Percentiles rank a stretch among this genome's conserved stretches.
phyloP scores from a whole-genome alignment of 352 stramenopile species.

The Globisporangium orthogonon region DNA sequence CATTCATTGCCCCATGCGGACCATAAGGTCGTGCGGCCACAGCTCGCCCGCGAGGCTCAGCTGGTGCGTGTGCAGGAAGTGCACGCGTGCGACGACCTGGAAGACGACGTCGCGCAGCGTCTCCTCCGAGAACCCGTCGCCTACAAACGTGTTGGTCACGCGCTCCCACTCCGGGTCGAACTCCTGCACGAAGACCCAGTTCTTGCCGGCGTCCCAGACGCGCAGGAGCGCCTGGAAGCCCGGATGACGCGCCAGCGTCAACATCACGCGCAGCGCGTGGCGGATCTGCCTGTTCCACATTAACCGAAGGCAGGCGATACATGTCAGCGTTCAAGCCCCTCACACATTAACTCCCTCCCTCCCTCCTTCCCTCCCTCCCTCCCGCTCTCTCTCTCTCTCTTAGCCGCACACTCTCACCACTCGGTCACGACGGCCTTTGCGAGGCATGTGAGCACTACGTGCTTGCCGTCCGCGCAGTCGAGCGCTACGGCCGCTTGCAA shows the following conservation, averaged over 20 bases:
- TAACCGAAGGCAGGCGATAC: too few species aligned
- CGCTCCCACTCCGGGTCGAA: slow-evolving; percentile 25
- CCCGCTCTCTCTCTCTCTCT: too few species aligned
- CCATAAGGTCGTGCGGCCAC: slow-evolving; percentile 38
- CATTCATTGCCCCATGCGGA: slow-evolving; percentile 8
- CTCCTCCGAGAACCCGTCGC: slow-evolving; percentile 27
- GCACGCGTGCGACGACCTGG: slow-evolving; percentile 40
- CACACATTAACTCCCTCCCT: too few species aligned
- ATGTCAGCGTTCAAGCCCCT: too few species aligned
- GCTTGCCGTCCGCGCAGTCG: slow-evolving; percentile 7
- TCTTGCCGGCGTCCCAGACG: slow-evolving; percentile 42
- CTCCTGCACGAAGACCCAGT: slow-evolving; percentile 55
- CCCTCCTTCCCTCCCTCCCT: too few species aligned
- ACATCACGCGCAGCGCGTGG: slow-evolving; percentile 29
- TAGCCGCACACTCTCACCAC: slow-evolving; percentile 14
- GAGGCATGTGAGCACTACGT: slow-evolving; percentile 34
- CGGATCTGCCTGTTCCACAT: slow-evolving; percentile 29
- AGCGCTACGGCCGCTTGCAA: slow-evolving; percentile 22
- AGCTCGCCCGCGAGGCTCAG: slow-evolving; percentile 49
- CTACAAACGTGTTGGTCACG: slow-evolving; percentile 19
- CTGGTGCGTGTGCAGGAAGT: slow-evolving; percentile 52
- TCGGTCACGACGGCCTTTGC: slow-evolving; percentile 29
- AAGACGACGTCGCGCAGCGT: slow-evolving; percentile 41
- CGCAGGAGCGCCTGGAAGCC: slow-evolving; percentile 43
- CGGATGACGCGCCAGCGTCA: slow-evolving; percentile 18